These are phyloP conservation scores for Alternaria sp. DNA, from an alignment of 2,329 filamentous ascomycete genomes.

Conservation along the genomic window DNA sequence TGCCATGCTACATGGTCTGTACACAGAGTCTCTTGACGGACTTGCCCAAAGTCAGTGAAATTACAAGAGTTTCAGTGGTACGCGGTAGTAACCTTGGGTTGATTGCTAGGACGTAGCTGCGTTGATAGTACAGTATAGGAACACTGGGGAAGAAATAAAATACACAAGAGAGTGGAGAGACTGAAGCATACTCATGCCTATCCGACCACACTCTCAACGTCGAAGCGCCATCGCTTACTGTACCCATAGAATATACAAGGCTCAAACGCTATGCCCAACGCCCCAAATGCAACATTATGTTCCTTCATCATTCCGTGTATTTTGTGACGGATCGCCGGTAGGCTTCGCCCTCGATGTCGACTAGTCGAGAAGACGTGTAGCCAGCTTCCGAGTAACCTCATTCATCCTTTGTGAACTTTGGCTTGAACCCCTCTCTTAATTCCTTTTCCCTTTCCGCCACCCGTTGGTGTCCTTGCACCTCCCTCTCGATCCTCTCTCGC, in stretches of 20 bases:
- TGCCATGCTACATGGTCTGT: not conserved
- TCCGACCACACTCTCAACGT: conserved; percentile 5
- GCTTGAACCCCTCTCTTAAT: conserved; percentile 86
- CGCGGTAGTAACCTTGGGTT: not conserved
- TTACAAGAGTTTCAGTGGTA: not conserved
- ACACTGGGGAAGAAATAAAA: conserved; percentile 14
- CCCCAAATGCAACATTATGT: conserved; percentile 28
- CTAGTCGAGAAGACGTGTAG: too few species aligned
- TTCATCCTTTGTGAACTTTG: conserved; percentile 88
- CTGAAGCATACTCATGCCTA: conserved; percentile 13
- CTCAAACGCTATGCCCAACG: conserved; percentile 36
- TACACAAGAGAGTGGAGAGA: conserved; percentile 26
- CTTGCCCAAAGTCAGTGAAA: not conserved
- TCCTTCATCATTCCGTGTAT: not conserved
- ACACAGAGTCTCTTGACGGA: not conserved
- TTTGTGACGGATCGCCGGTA: too few species aligned
- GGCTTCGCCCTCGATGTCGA: too few species aligned
- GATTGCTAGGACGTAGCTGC: not conserved
- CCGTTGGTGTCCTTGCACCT: conserved; percentile 76
- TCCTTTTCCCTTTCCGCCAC: conserved; percentile 79
- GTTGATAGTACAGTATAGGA: conserved; percentile 29
- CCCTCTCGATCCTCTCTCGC: conserved; percentile 88
- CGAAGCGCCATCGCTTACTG: conserved; percentile 16
- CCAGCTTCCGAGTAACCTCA: conserved; percentile 20
- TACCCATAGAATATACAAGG: conserved; percentile 14